Evolutionary conservation across 345 rosid genomes (phyloP), one percentile per base, ranked within the genome.

Genomic region (Clarkia xantiana): DNA sequence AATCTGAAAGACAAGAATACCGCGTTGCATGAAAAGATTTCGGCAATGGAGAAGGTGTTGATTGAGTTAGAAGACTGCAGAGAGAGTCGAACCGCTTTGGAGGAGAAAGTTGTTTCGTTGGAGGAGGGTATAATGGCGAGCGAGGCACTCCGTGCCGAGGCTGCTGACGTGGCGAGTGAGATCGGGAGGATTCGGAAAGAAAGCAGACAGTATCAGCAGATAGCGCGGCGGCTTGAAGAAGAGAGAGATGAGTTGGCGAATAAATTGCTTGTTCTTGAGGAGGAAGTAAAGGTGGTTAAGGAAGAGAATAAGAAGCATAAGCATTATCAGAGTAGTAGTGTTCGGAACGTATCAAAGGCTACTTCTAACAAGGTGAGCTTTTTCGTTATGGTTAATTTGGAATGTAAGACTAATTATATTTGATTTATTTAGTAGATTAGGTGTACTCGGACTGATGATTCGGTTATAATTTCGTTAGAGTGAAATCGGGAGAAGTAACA

Each of bases 61-160:
- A 47, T 58, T 47, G 70, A 72, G 45, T 48, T 74, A 48, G 76
- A 74, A 54, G 74, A 64, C n/a, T 62, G 57, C 61, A 71, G 51
- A 49, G 58, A 49, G 40, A 51, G 62, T 6, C 71, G 46, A 13
- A 17, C 48, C 18, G 42, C 56, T 6, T 44, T 67, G 2, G 72
- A 74, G 64, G 70, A 74, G 62, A 70, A 68, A 66, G 62, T 80
- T 43, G 58, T 48, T 45, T 47, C 20, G 42, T 23, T 57, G 62
- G 77, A 70, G 49, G 23, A 42, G 39, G 75, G 72, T 2, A 57
- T 64, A 12, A 42, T 19, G 16, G 57, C 20, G 1, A 79, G 67
- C 18, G 62, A 68, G 46, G 63, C 67, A 22, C 15, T 54, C 22
- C 42, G 46, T 42, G 54, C 53, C 44, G 61, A 73, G 61, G 54